A percentile compares a stretch with the other conserved stretches of the same genome.
phyloP scores from a whole-genome alignment of 2,329 filamentous ascomycete species.

The Fusarium sp. region DNA sequence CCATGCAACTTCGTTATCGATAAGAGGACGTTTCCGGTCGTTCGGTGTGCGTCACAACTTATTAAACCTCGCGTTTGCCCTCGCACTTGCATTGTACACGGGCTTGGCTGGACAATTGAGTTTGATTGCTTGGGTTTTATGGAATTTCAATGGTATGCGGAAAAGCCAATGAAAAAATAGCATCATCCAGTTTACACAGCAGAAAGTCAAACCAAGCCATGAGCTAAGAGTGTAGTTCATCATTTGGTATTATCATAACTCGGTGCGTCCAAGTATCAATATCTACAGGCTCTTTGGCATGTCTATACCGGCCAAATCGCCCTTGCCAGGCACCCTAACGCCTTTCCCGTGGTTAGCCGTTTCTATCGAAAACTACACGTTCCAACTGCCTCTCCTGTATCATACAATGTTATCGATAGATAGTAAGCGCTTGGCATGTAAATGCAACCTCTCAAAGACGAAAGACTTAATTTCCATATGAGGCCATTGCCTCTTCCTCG shows the following conservation, averaged over 20 bases:
- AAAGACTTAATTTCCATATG: conserved; percentile 57
- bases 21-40: conserved; percentile 33
- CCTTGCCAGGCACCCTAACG: conserved; percentile 23
- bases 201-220: background rate
- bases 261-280: conserved; percentile 30
- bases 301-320: conserved; percentile 25
- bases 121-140: conserved; percentile 1
- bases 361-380: conserved; percentile 14
- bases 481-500: conserved; percentile 63
- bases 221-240: conserved; percentile 12
- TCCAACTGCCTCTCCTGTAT: conserved; percentile 7
- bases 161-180: background rate
- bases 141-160: too few relatives aligned
- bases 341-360: conserved; percentile 21
- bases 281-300: conserved; percentile 29
- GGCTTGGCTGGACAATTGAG: background rate
- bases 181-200: background rate
- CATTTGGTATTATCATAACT: conserved; percentile 37
- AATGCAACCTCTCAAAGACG: background rate
- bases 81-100: background rate
- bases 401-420: conserved; percentile 27
- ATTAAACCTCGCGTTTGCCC: background rate
- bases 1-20: conserved; percentile 50
- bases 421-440: conserved; percentile 11
- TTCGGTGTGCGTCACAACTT: conserved; percentile 25